Base-by-base conservation (phyloP, 2,329 filamentous ascomycete species). In the Aphanoascus verrucosus region DNA sequence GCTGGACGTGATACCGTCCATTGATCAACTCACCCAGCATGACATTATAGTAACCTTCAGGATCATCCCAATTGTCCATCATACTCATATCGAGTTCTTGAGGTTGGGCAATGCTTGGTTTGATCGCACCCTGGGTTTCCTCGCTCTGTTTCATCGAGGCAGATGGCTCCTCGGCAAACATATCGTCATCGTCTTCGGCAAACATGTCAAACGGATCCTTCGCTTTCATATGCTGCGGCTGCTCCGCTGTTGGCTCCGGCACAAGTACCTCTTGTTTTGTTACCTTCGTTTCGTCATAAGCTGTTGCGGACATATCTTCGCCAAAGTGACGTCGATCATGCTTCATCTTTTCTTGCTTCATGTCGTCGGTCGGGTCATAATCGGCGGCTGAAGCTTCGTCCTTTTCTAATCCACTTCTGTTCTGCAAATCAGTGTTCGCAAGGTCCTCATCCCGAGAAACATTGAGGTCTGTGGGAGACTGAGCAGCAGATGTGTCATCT, bases 21-120 rank as follows among this genome's bases (percentile, higher is more conserved):
- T 94, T 86, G 58, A 98, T 77, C 49, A 97, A 74, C 73, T 98
- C 93, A 64, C 91, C 90, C 40, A 89, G 82, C 54, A 94, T 88
- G 55, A 96, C 84, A 69, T 93, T 94, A 76, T 97, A 98, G 67
- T 97, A 97, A 5, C 91, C 93, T 64, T 98, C 89, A 50, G 85
- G 83, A 65, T 97, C 93, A 65, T 94, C 90, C 83, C 83, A 88
- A 56, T 94, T 91, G 64, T 97, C 91, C 50, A 96, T 80, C 68
- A 91, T 86, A 57, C 84, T 87, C 58, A 83, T 83, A 64, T 81
- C 79, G 51, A 82, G 67, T 68, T 84, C 72, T 69, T 82, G 72
- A 60, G 74, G 76, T 67, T 75, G 74, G 38, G 74, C 73, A 9
- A 74, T 64, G 20, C 69, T 73, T 44, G 76, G 73, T 42, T 75